Evolutionary conservation across 225 moss, liverwort and hornwort genomes (phyloP), one percentile per base, ranked within the genome.

Genomic region (Pseudoscleropodium purum): DNA sequence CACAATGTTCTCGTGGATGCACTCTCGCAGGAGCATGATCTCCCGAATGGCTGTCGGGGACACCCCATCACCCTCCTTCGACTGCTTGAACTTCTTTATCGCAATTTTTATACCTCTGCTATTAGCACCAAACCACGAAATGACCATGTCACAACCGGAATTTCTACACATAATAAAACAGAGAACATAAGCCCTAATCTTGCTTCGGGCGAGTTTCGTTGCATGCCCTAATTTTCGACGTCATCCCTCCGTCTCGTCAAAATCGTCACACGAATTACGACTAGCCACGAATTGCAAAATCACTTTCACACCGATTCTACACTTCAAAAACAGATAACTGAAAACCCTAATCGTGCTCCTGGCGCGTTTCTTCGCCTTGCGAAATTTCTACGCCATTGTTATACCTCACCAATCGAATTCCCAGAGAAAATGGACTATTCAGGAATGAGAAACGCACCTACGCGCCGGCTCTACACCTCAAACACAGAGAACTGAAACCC

Each of bases 81-180:
- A 97, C 88, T 99, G 99, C 93, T 99, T 99, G 68, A 99, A 99
- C 88, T 99, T 99, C 89, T 99, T 99, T n/a, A 99, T 99, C 66
- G 99, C 99, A 83, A 97, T 99, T 79, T 94, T 93, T 59, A 93
- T 95, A 60, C 97, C 99, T 86, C 97, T 95, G 87, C 62, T 57
- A 75, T 80, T 43, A 68, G 56, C 85, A 84, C 81, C 80, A 84
- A 90, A 86, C 41, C 83, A 90, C 51, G 27, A 57, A 20, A 90
- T 11, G 75, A 31, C 24, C 61, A 63, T 18, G 49, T 88, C 85
- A 90, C 66, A 80, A 49, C 78, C 41, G 26, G 47, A 62, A 59
- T 51, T 25, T 24, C 68, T 26, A 74, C 63, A 56, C 84, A 70
- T 41, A 45, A 64, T 70, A 45, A 81, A 81, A 73, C 59, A 72